A percentile compares a stretch with the other conserved stretches of the same genome.
phyloP scores from a whole-genome alignment of 306 rosid genomes.

The Crataegus laevigata region DNA sequence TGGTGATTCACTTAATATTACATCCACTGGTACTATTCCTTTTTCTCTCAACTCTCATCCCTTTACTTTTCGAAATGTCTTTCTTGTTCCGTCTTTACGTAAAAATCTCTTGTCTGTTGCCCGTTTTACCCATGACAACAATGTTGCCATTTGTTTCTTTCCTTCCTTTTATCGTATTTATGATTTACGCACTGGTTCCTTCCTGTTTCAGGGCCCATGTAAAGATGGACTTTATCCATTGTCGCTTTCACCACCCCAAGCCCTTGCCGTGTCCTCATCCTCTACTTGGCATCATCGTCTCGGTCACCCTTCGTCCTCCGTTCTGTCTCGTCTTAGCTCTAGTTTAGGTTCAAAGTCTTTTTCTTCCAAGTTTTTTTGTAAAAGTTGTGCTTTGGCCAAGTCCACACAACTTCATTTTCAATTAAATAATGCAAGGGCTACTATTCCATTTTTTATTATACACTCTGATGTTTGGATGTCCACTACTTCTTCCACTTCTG shows the following conservation, averaged over 20 bases:
- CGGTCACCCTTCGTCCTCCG: not conserved
- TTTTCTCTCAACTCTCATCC: too few species aligned
- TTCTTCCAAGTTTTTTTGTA: not conserved
- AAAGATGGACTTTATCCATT: not conserved
- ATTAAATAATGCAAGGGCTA: not conserved
- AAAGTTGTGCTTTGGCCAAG: too few species aligned
- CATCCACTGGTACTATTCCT: not conserved
- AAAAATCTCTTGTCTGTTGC: not conserved
- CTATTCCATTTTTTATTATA: too few species aligned
- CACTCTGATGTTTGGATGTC: too few species aligned
- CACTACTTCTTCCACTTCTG: too few species aligned
- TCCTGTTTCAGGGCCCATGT: not conserved
- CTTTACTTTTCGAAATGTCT: too few species aligned
- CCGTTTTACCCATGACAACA: not conserved
- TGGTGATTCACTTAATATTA: not conserved
- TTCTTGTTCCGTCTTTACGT: not conserved
- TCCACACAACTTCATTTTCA: not conserved
- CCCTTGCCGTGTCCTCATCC: not conserved
- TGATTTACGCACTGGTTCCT: not conserved
- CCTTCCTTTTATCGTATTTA: not conserved
- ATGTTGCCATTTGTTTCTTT: not conserved
- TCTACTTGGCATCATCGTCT: not conserved
- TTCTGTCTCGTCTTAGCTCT: not conserved
- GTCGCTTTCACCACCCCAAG: not conserved
- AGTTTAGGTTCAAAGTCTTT: not conserved